Conservation (phyloP, 495 filamentous ascomycete genomes). For the Lepidopterella palustris region DNA sequence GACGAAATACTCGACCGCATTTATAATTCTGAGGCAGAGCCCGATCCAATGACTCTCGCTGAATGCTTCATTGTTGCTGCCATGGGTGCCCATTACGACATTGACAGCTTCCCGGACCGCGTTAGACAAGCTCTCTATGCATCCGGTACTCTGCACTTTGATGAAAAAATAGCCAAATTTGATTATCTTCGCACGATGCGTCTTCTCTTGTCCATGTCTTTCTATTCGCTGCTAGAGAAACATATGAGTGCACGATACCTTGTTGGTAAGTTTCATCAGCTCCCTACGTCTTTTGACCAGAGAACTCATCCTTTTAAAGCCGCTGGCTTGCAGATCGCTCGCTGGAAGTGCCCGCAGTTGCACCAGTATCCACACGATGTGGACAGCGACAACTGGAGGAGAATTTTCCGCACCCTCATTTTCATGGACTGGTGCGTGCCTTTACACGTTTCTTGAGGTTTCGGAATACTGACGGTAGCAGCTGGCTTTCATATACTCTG, state of each 20-base stretch:
- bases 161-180: conserved; percentile 16
- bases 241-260: conserved; percentile 27
- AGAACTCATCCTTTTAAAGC: conserved; percentile 11
- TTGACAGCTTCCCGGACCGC: conserved; percentile 16
- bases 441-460: not conserved
- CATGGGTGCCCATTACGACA: conserved; percentile 25
- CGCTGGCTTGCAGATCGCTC: conserved; percentile 9
- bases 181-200: conserved; percentile 26
- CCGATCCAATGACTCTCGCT: conserved; percentile 21
- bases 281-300: not conserved
- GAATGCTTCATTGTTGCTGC: conserved; percentile 26
- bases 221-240: conserved; percentile 25
- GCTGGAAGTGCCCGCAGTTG: not conserved
- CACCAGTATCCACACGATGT: not conserved
- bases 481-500: conserved; percentile 27
- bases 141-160: conserved; percentile 18
- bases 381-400: conserved; percentile 11
- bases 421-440: conserved; percentile 23
- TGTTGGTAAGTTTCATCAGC: conserved; percentile 17
- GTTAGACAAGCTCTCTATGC: conserved; percentile 16
- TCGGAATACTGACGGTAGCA: not conserved
- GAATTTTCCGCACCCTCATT: conserved; percentile 21
- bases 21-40: conserved; percentile 14
- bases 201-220: conserved; percentile 20
- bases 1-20: conserved; percentile 25